These are phyloP conservation scores for Fragaria ananassa DNA, from an alignment of 306 rosid species.

Conservation along the genomic window DNA sequence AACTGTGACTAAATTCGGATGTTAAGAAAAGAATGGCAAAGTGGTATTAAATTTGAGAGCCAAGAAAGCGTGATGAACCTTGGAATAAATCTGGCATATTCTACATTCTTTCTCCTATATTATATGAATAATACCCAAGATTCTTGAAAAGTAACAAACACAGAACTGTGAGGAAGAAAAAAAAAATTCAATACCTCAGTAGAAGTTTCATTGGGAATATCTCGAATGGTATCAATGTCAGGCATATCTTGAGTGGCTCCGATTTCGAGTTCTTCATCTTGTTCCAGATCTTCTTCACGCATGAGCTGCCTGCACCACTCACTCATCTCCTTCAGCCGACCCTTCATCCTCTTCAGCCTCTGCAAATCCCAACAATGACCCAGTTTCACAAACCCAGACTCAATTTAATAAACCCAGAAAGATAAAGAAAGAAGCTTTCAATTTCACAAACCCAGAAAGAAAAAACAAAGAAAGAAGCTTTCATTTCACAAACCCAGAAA, in stretches of 20 bases:
- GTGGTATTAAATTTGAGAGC: background rate
- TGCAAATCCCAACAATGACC: constrained; percentile 11
- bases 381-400: background rate
- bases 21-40: background rate
- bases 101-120: background rate
- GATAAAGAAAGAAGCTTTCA: background rate
- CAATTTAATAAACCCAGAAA: background rate
- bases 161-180: too few relatives aligned
- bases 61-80: background rate
- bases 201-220: constrained; percentile 1
- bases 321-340: constrained; percentile 41
- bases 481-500: background rate
- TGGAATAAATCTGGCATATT: background rate
- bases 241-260: background rate
- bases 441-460: background rate
- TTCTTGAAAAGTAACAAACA: background rate
- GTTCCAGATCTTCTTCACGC: constrained; percentile 22
- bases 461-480: background rate
- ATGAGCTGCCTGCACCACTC: constrained; percentile 43
- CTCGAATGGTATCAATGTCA: background rate
- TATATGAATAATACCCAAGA: background rate
- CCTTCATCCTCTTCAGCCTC: constrained; percentile 48
- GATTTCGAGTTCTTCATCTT: constrained; percentile 13
- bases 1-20: background rate
- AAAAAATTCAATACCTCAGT: constrained; percentile 6